Conservation (phyloP, 805 yeast species). For the Monosporozyma solicola region DNA sequence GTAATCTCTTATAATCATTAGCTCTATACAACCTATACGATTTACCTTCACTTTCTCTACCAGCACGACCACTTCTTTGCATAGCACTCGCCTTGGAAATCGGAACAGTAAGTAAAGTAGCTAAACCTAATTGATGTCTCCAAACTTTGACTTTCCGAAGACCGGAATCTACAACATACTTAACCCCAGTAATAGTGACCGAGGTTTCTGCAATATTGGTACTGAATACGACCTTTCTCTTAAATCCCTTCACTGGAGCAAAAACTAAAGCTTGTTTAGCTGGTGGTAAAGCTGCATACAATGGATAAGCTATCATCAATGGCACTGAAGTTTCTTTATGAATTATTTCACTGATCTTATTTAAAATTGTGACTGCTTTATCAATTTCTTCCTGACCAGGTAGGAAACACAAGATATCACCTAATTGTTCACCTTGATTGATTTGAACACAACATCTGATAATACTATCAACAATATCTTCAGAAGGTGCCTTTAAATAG, state of each 20-base stretch:
- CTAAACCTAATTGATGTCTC: conserved; percentile 86
- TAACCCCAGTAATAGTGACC: conserved; percentile 88
- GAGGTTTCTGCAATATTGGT: conserved; percentile 98
- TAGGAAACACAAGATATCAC: conserved; percentile 86
- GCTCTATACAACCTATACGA: conserved; percentile 80
- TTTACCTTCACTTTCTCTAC: conserved; percentile 91
- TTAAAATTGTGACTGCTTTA: conserved; percentile 57
- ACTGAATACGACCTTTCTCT: conserved; percentile 79
- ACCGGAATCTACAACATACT: conserved; percentile 90
- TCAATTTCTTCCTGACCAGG: conserved; percentile 99
- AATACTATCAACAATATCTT: conserved; percentile 76
- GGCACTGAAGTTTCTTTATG: conserved; percentile 62
- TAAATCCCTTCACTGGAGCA: conserved; percentile 48
- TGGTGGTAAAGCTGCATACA: conserved; percentile 92
- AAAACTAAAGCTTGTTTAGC: conserved; percentile 76
- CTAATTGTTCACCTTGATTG: conserved; percentile 65
- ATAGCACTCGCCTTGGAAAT: conserved; percentile 90
- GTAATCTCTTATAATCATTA: conserved; percentile 50
- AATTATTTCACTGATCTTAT: conserved; percentile 50
- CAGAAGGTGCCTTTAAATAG: conserved; percentile 54
- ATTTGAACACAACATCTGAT: conserved; percentile 69
- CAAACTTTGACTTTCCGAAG: conserved; percentile 88
- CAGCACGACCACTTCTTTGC: conserved; percentile 98
- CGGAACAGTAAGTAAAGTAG: conserved; percentile 87
- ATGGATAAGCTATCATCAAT: conserved; percentile 62